Evolutionary conservation across 31 red algal genomes (phyloP), one percentile per base, ranked within the genome.

Genomic region (Porphyra umbilicalis): DNA sequence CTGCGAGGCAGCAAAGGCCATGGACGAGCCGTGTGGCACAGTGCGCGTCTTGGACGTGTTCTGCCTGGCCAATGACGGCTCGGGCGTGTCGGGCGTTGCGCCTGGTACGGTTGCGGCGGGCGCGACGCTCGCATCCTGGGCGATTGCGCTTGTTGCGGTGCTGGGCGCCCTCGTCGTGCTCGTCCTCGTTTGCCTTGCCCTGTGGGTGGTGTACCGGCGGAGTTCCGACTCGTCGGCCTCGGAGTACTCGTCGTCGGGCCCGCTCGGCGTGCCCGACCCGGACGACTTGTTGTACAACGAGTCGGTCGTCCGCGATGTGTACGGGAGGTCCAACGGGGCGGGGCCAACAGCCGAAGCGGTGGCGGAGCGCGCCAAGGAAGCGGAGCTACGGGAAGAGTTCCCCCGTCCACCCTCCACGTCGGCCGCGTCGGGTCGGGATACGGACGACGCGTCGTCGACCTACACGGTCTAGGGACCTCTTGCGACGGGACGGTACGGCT

Each of bases 271-370:
- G 74, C 90, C 90, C 40, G 85, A 88, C 40, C 90, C 90, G 16
- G 87, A 82, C 16, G 85, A 92, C 68, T 38, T 88, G 82, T 40
- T 92, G 86, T 92, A 92, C 90, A 83, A 92, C 37, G 84, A 92
- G 82, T 79, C 85, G 77, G 87, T 92, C 81, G 90, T 92, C 20
- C 90, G 90, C 81, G 90, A 92, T 75, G 87, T 88, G 68, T 92
- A 92, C 82, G 90, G 90, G 7, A 77, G 90, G 36, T 84, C 84
- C 35, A 85, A 92, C 82, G 90, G 86, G 37, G 90, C 81, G 10
- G 84, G 84, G 6, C 90, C 90, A 46, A 87, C 90, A 29, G 79
- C 37, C 68, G 90, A 84, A 18, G 80, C 81, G 36, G 90, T 84
- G 6, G 90, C 86, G 35, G 84, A 92, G 44, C 89, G 89, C 79